Base-by-base conservation (phyloP, 768 basidiomycete genomes). In the Agrocybe praecox region DNA sequence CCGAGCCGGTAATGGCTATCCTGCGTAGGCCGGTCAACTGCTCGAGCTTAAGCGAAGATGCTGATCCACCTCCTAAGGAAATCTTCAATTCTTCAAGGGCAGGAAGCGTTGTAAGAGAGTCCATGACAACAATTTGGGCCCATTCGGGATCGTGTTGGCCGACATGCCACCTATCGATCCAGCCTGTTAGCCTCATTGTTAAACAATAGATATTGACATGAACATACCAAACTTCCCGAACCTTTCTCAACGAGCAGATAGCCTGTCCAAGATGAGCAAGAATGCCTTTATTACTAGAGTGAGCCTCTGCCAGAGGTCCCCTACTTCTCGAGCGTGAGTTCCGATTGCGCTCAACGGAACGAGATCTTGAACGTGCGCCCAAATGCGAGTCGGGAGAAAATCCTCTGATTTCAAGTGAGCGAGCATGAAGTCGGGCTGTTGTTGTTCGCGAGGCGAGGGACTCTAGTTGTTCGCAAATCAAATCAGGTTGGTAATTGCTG, bases 401-500 rank as follows among this genome's bases (percentile, higher is more conserved):
- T 8, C 63, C 63, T 10, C 63, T 48, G 46, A 64, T 64, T 40
- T 64, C 63, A 8, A 65, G 54, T 6, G 63, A 62, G 8, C 61
- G 63, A 44, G 61, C 63, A 22, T 65, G 59, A 21, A 46, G 23
- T 36, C 63, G 36, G 23, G 59, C 59, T 0, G 50, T 49, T 3
- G 61, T 65, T 11, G 56, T 47, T 14, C 63, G 58, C 34, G 51
- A 57, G 1, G 63, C 63, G 11, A 65, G 54, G 14, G 63, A 60
- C 42, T 65, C 63, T 2, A 65, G 54, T 46, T 65, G 63, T 36
- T 58, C 63, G 51, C 58, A 60, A 15, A 65, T 60, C 34, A 65
- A 46, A 6, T 62, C 63, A 6, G 63, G 63, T 43, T 62, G 63
- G 40, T 62, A 65, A 49, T 65, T 65, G 53, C 63, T 65, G 57